These are phyloP conservation scores for Penicillium aurantiogriseum DNA, from an alignment of 2,329 filamentous ascomycete genomes.

Conservation along the genomic window DNA sequence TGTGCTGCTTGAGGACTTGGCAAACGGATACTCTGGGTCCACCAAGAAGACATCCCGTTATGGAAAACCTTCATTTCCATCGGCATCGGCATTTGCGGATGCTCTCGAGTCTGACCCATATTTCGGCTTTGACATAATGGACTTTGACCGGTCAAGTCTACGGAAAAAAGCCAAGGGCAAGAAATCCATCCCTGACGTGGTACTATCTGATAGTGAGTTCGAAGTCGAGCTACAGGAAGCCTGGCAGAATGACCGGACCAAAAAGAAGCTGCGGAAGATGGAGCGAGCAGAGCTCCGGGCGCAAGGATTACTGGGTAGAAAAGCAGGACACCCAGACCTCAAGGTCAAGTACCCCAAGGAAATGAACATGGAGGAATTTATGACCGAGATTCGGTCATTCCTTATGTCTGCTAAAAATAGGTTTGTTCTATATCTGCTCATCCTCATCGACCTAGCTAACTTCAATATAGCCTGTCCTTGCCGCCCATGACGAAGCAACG, in stretches of 20 bases:
- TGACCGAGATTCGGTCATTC: constrained; percentile 70
- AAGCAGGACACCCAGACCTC: constrained; percentile 57
- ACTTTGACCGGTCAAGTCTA: constrained; percentile 70
- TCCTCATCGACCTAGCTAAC: constrained; percentile 5
- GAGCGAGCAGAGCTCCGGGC: constrained; percentile 67
- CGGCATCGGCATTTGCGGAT: constrained; percentile 57
- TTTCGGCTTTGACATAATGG: constrained; percentile 80
- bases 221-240: constrained; percentile 58
- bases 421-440: constrained; percentile 46
- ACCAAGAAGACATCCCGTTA: constrained; percentile 45
- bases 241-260: constrained; percentile 67
- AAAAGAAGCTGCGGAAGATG: constrained; percentile 69
- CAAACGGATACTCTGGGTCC: constrained; percentile 44
- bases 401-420: constrained; percentile 61
- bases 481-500: constrained; percentile 80
- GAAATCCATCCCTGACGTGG: constrained; percentile 54
- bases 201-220: constrained; percentile 66
- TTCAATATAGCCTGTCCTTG: constrained; percentile 60
- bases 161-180: constrained; percentile 64
- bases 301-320: constrained; percentile 62
- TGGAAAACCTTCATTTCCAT: constrained; percentile 46
- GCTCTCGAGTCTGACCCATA: constrained; percentile 59
- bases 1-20: constrained; percentile 49
- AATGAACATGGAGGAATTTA: constrained; percentile 68
- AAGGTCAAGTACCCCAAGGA: constrained; percentile 70